A percentile compares a stretch with the other conserved stretches of the same genome.
These are phyloP conservation scores for Phytophthora crassamura DNA, from an alignment of 352 stramenopile genomes.

Conservation along the genomic window DNA sequence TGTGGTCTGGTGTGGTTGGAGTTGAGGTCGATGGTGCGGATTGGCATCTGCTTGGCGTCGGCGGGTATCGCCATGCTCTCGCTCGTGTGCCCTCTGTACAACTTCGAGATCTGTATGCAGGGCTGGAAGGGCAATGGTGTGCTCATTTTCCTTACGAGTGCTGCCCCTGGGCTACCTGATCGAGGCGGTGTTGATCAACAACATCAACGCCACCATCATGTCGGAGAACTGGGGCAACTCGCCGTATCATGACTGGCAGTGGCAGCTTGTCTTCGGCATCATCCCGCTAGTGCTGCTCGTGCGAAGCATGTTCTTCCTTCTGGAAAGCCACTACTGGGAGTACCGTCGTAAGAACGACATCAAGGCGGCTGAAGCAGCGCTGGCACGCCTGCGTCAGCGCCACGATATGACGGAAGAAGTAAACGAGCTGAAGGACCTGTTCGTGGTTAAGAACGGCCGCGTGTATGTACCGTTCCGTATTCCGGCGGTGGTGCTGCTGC, in stretches of 20 bases:
- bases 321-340: slow-evolving; percentile 82
- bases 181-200: slow-evolving; percentile 73
- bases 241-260: no score
- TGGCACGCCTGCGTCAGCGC: slow-evolving; percentile 78
- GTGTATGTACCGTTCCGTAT: slow-evolving; percentile 83
- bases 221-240: slow-evolving; percentile 67
- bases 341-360: slow-evolving; percentile 67
- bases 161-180: slow-evolving; percentile 81
- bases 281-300: slow-evolving; percentile 74
- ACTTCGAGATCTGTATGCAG: slow-evolving; percentile 89
- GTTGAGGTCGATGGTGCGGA: slow-evolving; percentile 69
- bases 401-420: slow-evolving; percentile 86
- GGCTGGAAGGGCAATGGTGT: slow-evolving; percentile 90
- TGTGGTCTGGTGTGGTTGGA: slow-evolving; percentile 73
- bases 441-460: slow-evolving; percentile 65
- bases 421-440: slow-evolving; percentile 66
- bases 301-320: slow-evolving; percentile 64
- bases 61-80: slow-evolving; percentile 83
- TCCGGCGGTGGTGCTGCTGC: slow-evolving; percentile 60
- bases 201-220: slow-evolving; percentile 79
- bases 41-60: slow-evolving; percentile 72
- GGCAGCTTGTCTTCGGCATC: no score
- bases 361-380: slow-evolving; percentile 69
- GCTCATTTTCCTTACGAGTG: slow-evolving; percentile 81
- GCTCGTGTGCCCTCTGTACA: slow-evolving; percentile 80